A percentile compares a stretch with the other conserved stretches of the same genome.
These are phyloP conservation scores for Candida corydali DNA, from an alignment of 805 yeast genomes.

Conservation along the genomic window DNA sequence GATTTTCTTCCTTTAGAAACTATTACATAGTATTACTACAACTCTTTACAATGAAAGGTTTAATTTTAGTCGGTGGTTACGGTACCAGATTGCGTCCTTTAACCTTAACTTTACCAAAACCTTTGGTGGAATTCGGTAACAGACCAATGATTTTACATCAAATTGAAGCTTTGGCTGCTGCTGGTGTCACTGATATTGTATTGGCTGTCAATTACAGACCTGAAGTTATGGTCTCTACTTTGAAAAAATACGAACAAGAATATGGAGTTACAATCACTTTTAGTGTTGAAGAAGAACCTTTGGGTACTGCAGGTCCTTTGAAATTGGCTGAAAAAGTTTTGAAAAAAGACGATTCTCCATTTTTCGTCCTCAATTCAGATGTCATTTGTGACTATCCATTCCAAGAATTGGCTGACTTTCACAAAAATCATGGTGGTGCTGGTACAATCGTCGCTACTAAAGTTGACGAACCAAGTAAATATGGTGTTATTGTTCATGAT, in stretches of 20 bases:
- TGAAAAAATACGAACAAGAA: slow-evolving; percentile 89
- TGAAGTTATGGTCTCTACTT: slow-evolving; percentile 95
- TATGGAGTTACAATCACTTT: slow-evolving; percentile 94
- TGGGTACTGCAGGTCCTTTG: slow-evolving; percentile 99
- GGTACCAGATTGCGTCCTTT: slow-evolving; percentile 99
- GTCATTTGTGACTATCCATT: slow-evolving; percentile 99
- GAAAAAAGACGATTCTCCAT: slow-evolving; percentile 92
- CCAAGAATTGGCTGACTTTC: slow-evolving; percentile 87
- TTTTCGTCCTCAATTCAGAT: slow-evolving; percentile 96
- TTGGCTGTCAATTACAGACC: slow-evolving; percentile 99
- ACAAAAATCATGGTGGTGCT: slow-evolving; percentile 91
- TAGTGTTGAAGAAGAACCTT: slow-evolving; percentile 98
- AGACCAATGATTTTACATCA: slow-evolving; percentile 99
- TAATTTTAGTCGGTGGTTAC: slow-evolving; percentile 98
- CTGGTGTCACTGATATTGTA: slow-evolving; percentile 98
- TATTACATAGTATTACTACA: no score
- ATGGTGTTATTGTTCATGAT: slow-evolving; percentile 99
- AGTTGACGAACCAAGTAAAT: slow-evolving; percentile 99
- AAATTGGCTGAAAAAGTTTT: slow-evolving; percentile 93
- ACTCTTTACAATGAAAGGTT: slow-evolving; percentile 99
- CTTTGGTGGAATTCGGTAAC: slow-evolving; percentile 96
- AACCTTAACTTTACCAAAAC: slow-evolving; percentile 92
- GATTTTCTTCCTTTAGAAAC: neutral
- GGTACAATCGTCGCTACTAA: slow-evolving; percentile 99
- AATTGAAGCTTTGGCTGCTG: slow-evolving; percentile 94